A percentile compares a stretch with the other conserved stretches of the same genome.
Conservation (phyloP, 495 filamentous ascomycete genomes). For the Tuber borchii region DNA sequence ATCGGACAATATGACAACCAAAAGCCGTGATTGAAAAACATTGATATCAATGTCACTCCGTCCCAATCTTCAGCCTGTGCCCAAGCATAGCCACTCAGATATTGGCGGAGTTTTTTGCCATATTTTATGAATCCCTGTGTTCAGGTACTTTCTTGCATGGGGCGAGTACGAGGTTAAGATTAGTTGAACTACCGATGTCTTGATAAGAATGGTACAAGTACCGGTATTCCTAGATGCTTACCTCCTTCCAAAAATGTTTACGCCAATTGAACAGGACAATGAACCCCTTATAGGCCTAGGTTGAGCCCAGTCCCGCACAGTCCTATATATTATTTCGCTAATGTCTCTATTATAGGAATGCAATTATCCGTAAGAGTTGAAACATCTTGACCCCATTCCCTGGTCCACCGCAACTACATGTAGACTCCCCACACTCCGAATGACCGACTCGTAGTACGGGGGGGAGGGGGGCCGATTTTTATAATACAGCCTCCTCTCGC, state of each 20-base stretch:
- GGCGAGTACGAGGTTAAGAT: neutral
- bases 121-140: too few relatives aligned
- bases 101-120: too few relatives aligned
- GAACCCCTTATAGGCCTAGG: neutral
- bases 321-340: neutral
- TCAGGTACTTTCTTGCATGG: too few relatives aligned
- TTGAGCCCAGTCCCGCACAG: neutral
- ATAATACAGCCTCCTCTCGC: slow-evolving; percentile 12
- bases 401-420: neutral
- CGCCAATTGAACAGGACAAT: neutral
- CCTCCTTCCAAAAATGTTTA: neutral
- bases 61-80: too few relatives aligned
- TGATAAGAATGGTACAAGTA: neutral
- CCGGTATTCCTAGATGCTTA: neutral
- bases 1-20: too few relatives aligned
- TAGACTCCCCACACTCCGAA: neutral
- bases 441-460: neutral
- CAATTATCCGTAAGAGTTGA: neutral
- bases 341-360: neutral
- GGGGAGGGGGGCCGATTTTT: neutral
- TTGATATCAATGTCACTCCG: too few relatives aligned
- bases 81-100: too few relatives aligned
- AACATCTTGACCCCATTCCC: neutral
- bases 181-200: neutral
- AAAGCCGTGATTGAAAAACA: too few relatives aligned